Evolutionary conservation across 352 stramenopile species (phyloP), one percentile per base, ranked within the genome.

Genomic region (Globisporangium nagaii): DNA sequence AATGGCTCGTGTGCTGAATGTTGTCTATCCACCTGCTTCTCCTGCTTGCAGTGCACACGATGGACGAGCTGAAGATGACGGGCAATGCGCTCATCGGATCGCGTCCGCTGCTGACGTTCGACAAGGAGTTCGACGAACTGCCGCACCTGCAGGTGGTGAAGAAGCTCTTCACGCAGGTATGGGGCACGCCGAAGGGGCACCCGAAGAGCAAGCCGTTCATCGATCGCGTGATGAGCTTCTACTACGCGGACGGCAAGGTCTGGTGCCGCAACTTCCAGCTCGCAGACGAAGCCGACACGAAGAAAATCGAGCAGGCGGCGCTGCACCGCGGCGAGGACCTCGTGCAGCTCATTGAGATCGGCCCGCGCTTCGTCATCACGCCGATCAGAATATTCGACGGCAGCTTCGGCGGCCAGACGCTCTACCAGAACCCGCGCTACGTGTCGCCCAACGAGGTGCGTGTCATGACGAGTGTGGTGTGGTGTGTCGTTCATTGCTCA

Each of bases 151-250:
- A 96, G 68, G 68, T 99, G 35, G 81, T 99, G 41, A 99, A 99
- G 71, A 86, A 98, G 60, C 70, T 99, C 1, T 97, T 99, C 59
- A 92, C 88, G 32, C 94, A 96, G 65, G 80, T 93, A 39, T 95
- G 82, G 88, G 96, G 94, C n/a, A 98, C 94, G 30, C 97, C 97
- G 4, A 91, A 96, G 50, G 96, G 96, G 25, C 97, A 99, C 78
- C 97, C 97, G 7, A 99, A 99, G 84, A 98, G 86, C 78, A 99
- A 99, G 75, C 97, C 97, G 19, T 99, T 99, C 77, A 96, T 99
- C 51, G 97, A 99, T 79, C 91, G 97, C 51, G 85, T 99, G 44
- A 98, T 99, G 90, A 96, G 79, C 68, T 99, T 99, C 71, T 96
- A 91, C 73, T 83, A 95, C 56, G 73, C 93, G 1, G 91, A 98